Evolutionary conservation across 73 alveolate species (phyloP).

Genomic region (Paraurostyla sp.): DNA sequence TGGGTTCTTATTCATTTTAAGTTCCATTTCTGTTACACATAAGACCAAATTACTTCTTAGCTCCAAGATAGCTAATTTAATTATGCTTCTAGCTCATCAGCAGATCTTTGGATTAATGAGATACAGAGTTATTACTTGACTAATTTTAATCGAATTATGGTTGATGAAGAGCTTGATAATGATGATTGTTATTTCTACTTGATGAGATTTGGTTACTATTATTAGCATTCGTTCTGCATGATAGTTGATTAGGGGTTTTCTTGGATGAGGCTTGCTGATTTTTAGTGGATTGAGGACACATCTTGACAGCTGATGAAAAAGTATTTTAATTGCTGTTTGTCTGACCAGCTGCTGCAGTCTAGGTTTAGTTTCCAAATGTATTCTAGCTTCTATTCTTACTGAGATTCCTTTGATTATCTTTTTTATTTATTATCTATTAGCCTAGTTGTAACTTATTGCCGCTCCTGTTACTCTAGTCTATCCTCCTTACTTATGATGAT

Average conservation of each 20-base stretch:
- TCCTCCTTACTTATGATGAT: background rate
- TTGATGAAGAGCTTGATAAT: background rate
- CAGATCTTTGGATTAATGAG: too few relatives aligned
- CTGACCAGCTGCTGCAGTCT: background rate
- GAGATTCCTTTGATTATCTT: background rate
- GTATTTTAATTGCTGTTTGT: background rate
- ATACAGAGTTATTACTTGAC: too few relatives aligned
- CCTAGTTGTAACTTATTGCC: background rate
- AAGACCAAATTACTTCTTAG: too few relatives aligned
- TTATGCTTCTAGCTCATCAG: too few relatives aligned
- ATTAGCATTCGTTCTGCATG: background rate
- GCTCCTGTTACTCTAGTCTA: background rate
- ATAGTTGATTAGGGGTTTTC: background rate
- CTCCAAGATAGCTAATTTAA: too few relatives aligned
- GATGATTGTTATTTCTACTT: background rate
- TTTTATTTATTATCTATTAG: too few relatives aligned
- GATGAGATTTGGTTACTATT: background rate
- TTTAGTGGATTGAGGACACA: background rate
- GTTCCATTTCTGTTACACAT: too few relatives aligned
- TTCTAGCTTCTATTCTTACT: constrained; percentile 7
- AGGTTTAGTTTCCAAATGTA: too few relatives aligned
- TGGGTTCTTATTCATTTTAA: too few relatives aligned
- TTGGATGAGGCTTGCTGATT: background rate
- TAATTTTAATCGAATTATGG: too few relatives aligned
- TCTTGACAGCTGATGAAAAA: background rate